Evolutionary conservation across 495 filamentous ascomycete genomes (phyloP), one percentile per base, ranked within the genome.

Genomic region (Symbiotaphrina buchneri): DNA sequence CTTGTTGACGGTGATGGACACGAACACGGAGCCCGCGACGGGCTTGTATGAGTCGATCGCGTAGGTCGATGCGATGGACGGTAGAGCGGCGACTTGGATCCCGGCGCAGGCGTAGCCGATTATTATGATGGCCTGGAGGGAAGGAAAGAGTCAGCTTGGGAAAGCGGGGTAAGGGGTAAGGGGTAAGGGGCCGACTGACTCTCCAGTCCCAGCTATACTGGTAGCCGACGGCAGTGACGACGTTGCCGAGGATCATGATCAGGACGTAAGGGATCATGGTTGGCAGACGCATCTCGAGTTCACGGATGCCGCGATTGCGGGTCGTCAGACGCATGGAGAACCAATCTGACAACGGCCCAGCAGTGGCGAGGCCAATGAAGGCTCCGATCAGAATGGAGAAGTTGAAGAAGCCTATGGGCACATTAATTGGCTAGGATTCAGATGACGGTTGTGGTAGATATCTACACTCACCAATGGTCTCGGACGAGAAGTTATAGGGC

Each of bases 241-340:
- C 59, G 32, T 68, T 66, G 1, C 71, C 71, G 7, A 68, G 48
- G 4, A 65, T 58, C 43, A 58, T 59, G 28, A 70, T 52, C 6
- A 70, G 37, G 6, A 68, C 55, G 29, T 64, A 65, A 8, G 63
- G 63, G n/a, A 72, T 55, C 51, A 73, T 61, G 0, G 67, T 56
- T 4, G 61, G 62, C 18, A 76, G 45, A 14, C 70, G 53, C 72
- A 78, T 76, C 43, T 78, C 71, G 0, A 71, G 68, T 47, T 78
- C 71, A 30, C 71, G 61, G 41, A 76, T 67, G 8, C 69, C 70
- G 13, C 48, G 35, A 40, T 78, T 76, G 32, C 52, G 49, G 13
- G 46, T 48, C 1, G 72, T 76, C 3, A 60, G 49, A 19, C 53
- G 48, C 36, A 63, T 70, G 7, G 63, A 61, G 11, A 76, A 49